These are phyloP conservation scores for Kazachstania martiniae DNA, from an alignment of 805 yeast genomes.

Conservation along the genomic window DNA sequence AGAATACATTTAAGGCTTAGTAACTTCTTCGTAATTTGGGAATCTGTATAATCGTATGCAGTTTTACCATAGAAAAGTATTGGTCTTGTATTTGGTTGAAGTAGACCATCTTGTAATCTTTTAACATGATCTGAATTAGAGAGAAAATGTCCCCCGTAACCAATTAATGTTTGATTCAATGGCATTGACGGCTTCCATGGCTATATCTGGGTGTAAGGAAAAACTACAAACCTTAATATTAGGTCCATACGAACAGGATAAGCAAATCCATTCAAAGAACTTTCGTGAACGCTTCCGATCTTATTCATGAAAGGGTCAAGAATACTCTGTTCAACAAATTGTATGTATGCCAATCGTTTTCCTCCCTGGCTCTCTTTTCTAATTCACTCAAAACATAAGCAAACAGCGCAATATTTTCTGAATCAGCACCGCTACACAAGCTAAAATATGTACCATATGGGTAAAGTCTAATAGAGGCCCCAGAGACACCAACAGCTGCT, in stretches of 20 bases:
- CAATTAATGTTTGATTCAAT: conserved; percentile 25
- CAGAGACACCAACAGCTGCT: neutral
- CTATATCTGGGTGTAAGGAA: conserved; percentile 16
- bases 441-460: neutral
- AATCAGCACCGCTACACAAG: conserved; percentile 7
- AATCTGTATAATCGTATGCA: conserved; percentile 33
- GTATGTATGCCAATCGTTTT: conserved; percentile 31
- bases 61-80: conserved; percentile 34
- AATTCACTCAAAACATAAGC: conserved; percentile 31
- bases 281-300: conserved; percentile 18
- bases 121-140: conserved; percentile 45
- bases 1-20: too few relatives aligned
- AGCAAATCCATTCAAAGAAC: conserved; percentile 27
- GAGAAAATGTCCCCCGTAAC: conserved; percentile 36
- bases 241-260: conserved; percentile 34
- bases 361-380: conserved; percentile 27
- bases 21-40: conserved; percentile 23
- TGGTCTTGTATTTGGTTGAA: conserved; percentile 34
- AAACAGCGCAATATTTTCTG: conserved; percentile 26
- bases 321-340: conserved; percentile 37
- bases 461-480: conserved; percentile 12
- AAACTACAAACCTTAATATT: conserved; percentile 31
- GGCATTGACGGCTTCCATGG: conserved; percentile 15
- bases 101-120: conserved; percentile 31
- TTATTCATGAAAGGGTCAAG: conserved; percentile 14